Evolutionary conservation across 441 rosid genomes (phyloP).

Genomic region (Corymbia citriodora): DNA sequence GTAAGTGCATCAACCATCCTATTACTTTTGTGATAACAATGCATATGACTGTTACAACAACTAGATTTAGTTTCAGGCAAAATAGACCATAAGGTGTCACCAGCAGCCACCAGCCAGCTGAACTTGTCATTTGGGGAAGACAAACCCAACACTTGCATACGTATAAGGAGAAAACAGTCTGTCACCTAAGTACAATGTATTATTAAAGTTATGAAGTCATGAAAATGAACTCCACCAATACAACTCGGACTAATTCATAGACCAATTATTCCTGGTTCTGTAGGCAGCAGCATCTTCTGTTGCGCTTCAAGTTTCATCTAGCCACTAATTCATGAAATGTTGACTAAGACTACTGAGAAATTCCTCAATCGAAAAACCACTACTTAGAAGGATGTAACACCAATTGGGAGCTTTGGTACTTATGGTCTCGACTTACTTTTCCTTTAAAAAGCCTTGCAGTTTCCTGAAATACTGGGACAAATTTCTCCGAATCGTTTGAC

Average conservation of each 20-base stretch:
- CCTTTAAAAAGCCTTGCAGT: conserved; percentile 89
- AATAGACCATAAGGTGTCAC: background rate
- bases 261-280: background rate
- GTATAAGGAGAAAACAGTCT: background rate
- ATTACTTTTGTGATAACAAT: background rate
- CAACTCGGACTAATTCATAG: background rate
- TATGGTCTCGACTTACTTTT: conserved; percentile 44
- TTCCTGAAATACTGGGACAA: conserved; percentile 59
- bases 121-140: background rate
- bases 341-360: background rate
- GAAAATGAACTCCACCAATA: background rate
- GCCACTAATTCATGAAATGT: background rate
- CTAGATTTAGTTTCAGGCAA: background rate
- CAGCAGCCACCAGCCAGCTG: background rate
- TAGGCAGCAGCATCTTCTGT: background rate
- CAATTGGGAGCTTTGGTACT: background rate
- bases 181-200: background rate
- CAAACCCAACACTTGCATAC: background rate
- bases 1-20: background rate
- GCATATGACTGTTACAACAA: background rate
- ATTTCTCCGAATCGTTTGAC: conserved; percentile 60
- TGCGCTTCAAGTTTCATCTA: background rate
- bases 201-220: background rate
- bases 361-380: background rate
- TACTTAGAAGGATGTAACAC: background rate